phyloP scores from a whole-genome alignment of 2,329 filamentous ascomycete species.

The Acarospora socialis region DNA sequence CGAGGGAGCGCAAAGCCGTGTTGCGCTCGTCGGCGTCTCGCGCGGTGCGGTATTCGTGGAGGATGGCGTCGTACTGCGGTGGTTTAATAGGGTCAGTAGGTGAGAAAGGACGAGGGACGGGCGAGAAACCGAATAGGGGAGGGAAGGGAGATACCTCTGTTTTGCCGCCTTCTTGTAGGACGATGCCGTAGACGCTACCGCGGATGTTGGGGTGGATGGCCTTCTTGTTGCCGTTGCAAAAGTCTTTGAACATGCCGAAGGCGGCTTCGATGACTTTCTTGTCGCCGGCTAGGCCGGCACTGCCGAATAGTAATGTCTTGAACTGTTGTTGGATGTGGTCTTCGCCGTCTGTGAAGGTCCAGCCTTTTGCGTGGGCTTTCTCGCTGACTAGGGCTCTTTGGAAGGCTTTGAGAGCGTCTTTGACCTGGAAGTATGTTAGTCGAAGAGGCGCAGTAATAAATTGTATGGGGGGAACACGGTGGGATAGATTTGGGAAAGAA shows the following conservation, averaged over 20 bases:
- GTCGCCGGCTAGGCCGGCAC: conserved; percentile 68
- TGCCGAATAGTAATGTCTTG: conserved; percentile 80
- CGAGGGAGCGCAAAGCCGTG: conserved; percentile 70
- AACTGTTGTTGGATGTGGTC: conserved; percentile 88
- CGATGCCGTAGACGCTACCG: conserved; percentile 72
- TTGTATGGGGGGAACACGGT: too few relatives aligned
- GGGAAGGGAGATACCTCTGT: too few relatives aligned
- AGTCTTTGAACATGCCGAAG: conserved; percentile 82
- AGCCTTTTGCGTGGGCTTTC: conserved; percentile 77
- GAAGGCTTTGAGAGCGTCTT: conserved; percentile 69
- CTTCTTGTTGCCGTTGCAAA: conserved; percentile 59
- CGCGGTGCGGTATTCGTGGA: conserved; percentile 61
- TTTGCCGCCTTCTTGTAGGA: conserved; percentile 67
- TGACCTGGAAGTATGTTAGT: conserved; percentile 20
- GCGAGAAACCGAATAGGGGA: too few relatives aligned
- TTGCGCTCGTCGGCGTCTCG: conserved; percentile 80
- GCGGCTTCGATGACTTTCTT: conserved; percentile 63
- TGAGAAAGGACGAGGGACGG: too few relatives aligned
- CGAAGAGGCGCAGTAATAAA: too few relatives aligned
- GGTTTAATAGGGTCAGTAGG: too few relatives aligned
- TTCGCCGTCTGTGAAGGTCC: conserved; percentile 72
- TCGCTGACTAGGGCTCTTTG: conserved; percentile 61
- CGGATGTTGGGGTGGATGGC: conserved; percentile 89
- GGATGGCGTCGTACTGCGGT: conserved; percentile 65
- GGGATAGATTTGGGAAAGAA: too few relatives aligned